A percentile compares a stretch with the other conserved stretches of the same genome.
phyloP scores from a whole-genome alignment of 75 land plant genomes.

The Cupressus sempervirens region DNA sequence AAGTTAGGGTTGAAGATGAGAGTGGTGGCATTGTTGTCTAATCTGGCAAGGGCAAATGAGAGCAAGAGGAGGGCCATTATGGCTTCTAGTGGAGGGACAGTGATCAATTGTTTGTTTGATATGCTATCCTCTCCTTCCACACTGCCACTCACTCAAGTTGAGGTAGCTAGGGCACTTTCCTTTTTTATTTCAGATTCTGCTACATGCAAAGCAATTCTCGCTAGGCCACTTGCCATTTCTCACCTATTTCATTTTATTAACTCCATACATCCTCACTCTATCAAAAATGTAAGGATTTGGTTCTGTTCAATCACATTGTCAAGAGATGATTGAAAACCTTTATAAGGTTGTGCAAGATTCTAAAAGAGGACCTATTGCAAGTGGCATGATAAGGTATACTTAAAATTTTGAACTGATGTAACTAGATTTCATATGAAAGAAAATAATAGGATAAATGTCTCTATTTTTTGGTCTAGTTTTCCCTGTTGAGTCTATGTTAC shows the following conservation, averaged over 20 bases:
- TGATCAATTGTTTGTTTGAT: slow-evolving; percentile 82
- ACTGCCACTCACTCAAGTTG: slow-evolving; percentile 56
- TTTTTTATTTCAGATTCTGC: slow-evolving; percentile 65
- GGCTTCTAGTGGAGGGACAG: slow-evolving; percentile 67
- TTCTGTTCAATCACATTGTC: slow-evolving; percentile 90
- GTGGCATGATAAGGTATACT: slow-evolving; percentile 91
- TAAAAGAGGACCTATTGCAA: slow-evolving; percentile 43
- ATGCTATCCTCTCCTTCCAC: slow-evolving; percentile 20
- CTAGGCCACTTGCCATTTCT: slow-evolving; percentile 75
- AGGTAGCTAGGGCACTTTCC: slow-evolving; percentile 87
- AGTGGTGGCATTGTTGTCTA: slow-evolving; percentile 79
- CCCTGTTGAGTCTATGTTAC: too few species aligned
- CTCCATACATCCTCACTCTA: slow-evolving; percentile 55
- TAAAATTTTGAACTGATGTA: not conserved
- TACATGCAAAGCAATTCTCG: slow-evolving; percentile 62
- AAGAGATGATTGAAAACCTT: slow-evolving; percentile 92
- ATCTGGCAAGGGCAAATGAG: slow-evolving; percentile 48
- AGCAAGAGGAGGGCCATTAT: slow-evolving; percentile 67
- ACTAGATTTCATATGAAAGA: too few species aligned
- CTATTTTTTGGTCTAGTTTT: too few species aligned
- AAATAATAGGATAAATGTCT: too few species aligned
- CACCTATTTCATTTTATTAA: slow-evolving; percentile 70
- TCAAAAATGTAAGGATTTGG: slow-evolving; percentile 39
- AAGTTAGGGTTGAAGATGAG: slow-evolving; percentile 64
- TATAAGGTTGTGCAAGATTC: slow-evolving; percentile 81